Percentiles rank a stretch among this genome's conserved stretches.
These are phyloP conservation scores for Sugiyamaella valdiviana DNA, from an alignment of 805 yeast genomes.

Conservation along the genomic window DNA sequence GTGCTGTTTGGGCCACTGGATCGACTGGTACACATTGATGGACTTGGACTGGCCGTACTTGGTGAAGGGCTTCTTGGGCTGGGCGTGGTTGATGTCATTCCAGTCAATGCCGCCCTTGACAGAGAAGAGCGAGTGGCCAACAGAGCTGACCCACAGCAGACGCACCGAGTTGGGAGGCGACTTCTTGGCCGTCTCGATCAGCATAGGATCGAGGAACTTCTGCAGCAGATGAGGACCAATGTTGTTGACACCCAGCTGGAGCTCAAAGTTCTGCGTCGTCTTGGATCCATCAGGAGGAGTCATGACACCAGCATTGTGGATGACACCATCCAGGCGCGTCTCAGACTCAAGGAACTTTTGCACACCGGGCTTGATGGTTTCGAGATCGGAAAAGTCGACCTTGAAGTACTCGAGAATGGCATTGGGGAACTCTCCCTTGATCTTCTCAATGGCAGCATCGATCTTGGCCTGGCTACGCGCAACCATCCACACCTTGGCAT, in stretches of 20 bases:
- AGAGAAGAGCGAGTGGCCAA: conserved; percentile 31
- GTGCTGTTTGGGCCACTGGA: conserved; percentile 33
- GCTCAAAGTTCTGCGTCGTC: conserved; percentile 42
- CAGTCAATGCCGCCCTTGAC: conserved; percentile 33
- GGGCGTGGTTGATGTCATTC: conserved; percentile 31
- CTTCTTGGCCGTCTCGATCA: conserved; percentile 31
- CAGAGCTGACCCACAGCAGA: conserved; percentile 42
- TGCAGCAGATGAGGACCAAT: conserved; percentile 44
- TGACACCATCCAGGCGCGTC: conserved; percentile 32
- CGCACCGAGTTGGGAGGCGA: conserved; percentile 32
- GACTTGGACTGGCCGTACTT: conserved; percentile 43
- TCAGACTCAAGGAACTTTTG: conserved; percentile 26
- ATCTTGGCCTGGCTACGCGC: conserved; percentile 35
- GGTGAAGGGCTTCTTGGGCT: conserved; percentile 6
- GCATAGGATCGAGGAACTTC: conserved; percentile 34
- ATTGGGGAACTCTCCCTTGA: conserved; percentile 25
- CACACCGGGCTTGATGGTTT: conserved; percentile 37
- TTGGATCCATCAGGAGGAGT: conserved; percentile 32
- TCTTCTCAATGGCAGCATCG: conserved; percentile 24
- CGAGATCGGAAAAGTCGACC: conserved; percentile 34
- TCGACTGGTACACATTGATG: conserved; percentile 34
- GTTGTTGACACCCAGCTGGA: conserved; percentile 42
- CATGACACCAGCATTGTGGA: conserved; percentile 45
- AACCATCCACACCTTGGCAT: conserved; percentile 35
- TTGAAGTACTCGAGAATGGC: conserved; percentile 17